These are phyloP conservation scores for Amylocystis lapponica DNA, from an alignment of 768 basidiomycete species.

Conservation along the genomic window DNA sequence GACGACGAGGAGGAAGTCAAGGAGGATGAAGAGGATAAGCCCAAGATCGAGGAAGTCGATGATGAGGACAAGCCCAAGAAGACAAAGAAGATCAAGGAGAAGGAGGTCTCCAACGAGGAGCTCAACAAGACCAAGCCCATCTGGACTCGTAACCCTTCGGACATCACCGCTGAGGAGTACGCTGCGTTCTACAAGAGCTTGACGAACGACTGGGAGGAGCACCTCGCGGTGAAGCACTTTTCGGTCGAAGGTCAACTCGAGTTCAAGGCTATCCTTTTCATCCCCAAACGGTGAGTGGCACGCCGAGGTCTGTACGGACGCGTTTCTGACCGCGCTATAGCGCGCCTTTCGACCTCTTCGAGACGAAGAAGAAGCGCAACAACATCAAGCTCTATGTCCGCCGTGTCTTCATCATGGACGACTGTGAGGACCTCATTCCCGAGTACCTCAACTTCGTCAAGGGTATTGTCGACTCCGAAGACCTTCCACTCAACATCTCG, in stretches of 20 bases:
- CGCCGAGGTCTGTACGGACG: background rate
- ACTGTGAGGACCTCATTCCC: conserved; percentile 98
- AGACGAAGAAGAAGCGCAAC: conserved; percentile 99
- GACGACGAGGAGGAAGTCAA: conserved; percentile 77
- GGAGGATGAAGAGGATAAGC: conserved; percentile 75
- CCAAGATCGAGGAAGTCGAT: conserved; percentile 58
- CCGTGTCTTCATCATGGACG: conserved; percentile 99
- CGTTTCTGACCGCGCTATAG: conserved; percentile 33
- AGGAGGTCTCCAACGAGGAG: conserved; percentile 86
- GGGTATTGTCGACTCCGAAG: conserved; percentile 99
- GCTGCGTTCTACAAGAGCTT: conserved; percentile 98
- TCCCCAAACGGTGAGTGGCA: conserved; percentile 81
- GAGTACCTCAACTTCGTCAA: conserved; percentile 99
- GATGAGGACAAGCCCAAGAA: conserved; percentile 71
- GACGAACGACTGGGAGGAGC: conserved; percentile 99
- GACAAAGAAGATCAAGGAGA: conserved; percentile 85
- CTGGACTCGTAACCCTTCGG: conserved; percentile 97
- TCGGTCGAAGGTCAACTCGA: conserved; percentile 99
- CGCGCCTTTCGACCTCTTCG: conserved; percentile 98
- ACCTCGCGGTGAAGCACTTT: conserved; percentile 99
- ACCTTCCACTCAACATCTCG: conserved; percentile 99
- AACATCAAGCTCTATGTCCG: conserved; percentile 99
- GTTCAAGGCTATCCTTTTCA: conserved; percentile 98
- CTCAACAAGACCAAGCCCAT: conserved; percentile 99
- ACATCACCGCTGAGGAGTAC: conserved; percentile 93